Base-by-base conservation (phyloP, 345 rosid genomes). In the Hibiscus mutabilis region DNA sequence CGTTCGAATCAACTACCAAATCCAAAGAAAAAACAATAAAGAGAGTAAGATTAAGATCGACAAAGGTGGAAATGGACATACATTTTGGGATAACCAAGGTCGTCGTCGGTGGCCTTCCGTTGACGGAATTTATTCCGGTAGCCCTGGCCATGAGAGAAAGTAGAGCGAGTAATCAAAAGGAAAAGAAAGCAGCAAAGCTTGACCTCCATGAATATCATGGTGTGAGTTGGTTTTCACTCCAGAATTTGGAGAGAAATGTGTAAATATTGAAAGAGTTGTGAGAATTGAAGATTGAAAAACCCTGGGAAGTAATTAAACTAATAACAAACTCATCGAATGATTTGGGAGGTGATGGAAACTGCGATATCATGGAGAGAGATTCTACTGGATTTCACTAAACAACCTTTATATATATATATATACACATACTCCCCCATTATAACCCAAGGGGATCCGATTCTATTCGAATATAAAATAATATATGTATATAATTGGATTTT, bases 81-180 rank as follows among this genome's bases (percentile, higher is more conserved):
- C 99, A 85, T 67, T 62, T 92, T 84, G 18, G 96, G 91, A 80
- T 83, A 89, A 55, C 86, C 96, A 27, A 77, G 80, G 33, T 86
- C 87, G 73, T 96, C 99, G 66, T 92, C 98, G 19, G 84, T 87
- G 71, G 99, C 93, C 66, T 78, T 69, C 60, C 97, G 89, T 73
- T 87, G 83, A 76, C 95, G 92, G 79, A 92, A 92, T 76, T 89
- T 96, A 76, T 83, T 88, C 53, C 69, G 66, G 10, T 87, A 68
- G n/a, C 77, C 89, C 56, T 87, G 84, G 6, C 82, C 96, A 68
- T 49, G 25, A 69, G 84, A 65, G 53, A 69, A 76, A 68, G 35
- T 64, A 2, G 70, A 66, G 58, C 15, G 22, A 55, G 74, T 66
- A 25, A 74, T 21, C 51, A 78, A 69, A 49, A 86, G 79, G 62